A percentile compares a stretch with the other conserved stretches of the same genome.
phyloP scores from a whole-genome alignment of 1,139 yeast species.

The Barnettozyma hawaiiensis region DNA sequence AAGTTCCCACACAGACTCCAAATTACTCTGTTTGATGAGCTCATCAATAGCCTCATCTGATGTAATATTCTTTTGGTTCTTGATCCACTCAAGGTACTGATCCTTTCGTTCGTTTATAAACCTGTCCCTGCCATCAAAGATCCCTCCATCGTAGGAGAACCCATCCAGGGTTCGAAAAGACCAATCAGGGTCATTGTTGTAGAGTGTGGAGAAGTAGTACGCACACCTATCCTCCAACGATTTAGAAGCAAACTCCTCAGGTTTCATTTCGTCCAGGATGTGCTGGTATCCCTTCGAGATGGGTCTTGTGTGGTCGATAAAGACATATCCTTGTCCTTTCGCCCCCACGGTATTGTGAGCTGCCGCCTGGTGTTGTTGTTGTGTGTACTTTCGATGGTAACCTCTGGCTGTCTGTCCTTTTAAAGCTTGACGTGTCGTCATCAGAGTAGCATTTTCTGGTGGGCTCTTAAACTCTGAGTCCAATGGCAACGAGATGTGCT shows the following conservation, averaged over 20 bases:
- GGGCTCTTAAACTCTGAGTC: neutral
- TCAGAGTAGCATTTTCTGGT: no score
- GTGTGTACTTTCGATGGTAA: no score
- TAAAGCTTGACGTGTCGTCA: no score
- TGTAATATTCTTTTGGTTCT: conserved; percentile 11
- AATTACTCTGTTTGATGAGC: conserved; percentile 13
- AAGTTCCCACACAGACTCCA: conserved; percentile 18
- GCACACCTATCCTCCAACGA: conserved; percentile 24
- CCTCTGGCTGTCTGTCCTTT: no score
- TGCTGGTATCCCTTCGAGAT: conserved; percentile 17
- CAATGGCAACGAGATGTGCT: neutral
- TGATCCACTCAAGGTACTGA: conserved; percentile 15
- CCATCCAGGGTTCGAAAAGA: conserved; percentile 19
- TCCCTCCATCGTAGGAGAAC: conserved; percentile 19
- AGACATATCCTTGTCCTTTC: conserved; percentile 11
- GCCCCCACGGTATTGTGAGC: no score
- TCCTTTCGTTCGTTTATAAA: conserved; percentile 17
- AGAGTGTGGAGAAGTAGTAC: conserved; percentile 26
- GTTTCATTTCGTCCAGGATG: conserved; percentile 12
- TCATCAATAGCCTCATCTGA: conserved; percentile 15
- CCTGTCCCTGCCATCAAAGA: conserved; percentile 22
- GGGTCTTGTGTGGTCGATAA: conserved; percentile 20
- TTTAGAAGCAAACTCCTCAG: conserved; percentile 15
- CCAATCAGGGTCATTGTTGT: conserved; percentile 27
- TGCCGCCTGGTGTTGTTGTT: no score